Conservation (phyloP, 805 yeast genomes). For the Saccharomycopsis schoenii region DNA sequence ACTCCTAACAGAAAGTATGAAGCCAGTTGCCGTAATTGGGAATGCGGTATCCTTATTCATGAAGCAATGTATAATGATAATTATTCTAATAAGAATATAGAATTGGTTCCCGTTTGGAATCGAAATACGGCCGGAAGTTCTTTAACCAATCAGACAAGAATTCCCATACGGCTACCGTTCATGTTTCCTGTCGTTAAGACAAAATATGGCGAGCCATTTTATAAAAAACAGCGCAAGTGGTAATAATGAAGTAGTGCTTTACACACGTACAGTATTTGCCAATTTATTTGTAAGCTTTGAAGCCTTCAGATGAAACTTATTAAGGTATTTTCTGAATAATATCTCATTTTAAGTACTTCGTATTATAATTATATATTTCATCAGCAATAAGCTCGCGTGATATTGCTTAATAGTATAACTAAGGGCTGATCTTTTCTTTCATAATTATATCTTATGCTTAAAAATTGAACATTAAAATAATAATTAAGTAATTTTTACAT, state of each 20-base stretch:
- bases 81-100: not conserved
- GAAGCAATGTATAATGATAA: conserved; percentile 10
- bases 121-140: not conserved
- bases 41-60: conserved; percentile 14
- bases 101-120: conserved; percentile 15
- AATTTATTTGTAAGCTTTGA: no score
- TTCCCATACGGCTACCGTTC: conserved; percentile 16
- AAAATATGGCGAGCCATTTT: not conserved
- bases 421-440: no score
- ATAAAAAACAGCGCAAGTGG: not conserved
- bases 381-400: no score
- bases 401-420: no score
- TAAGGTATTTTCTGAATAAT: no score
- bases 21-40: conserved; percentile 14
- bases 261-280: no score
- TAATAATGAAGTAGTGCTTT: not conserved
- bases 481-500: no score
- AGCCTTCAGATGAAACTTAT: no score
- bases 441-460: no score
- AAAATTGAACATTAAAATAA: no score
- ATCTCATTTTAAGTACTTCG: no score
- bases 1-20: not conserved
- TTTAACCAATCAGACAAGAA: not conserved
- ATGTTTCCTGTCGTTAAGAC: conserved; percentile 11
- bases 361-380: no score